phyloP scores from a whole-genome alignment of 2,329 filamentous ascomycete species.

The Lizonia empirigonia region DNA sequence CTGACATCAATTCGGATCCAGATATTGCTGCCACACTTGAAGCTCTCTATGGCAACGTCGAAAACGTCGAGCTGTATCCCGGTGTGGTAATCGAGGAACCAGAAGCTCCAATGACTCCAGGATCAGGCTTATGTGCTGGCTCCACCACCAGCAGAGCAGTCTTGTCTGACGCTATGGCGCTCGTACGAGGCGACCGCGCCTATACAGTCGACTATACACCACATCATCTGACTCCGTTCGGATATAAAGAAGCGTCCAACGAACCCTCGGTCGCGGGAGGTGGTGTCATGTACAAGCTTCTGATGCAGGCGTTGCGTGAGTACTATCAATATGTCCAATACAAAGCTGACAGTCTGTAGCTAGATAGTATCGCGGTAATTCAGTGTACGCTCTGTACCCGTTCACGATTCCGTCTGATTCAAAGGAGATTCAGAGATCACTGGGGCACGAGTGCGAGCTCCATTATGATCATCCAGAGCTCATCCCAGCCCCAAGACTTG shows the following conservation, averaged over 20 bases:
- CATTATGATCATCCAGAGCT: too few relatives aligned
- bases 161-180: slow-evolving; percentile 72
- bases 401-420: too few relatives aligned
- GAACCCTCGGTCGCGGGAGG: slow-evolving; percentile 72
- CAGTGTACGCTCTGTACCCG: slow-evolving; percentile 80
- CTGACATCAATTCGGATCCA: slow-evolving; percentile 71
- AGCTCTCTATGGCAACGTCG: slow-evolving; percentile 58
- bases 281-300: slow-evolving; percentile 66
- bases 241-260: slow-evolving; percentile 66
- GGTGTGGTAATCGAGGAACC: slow-evolving; percentile 74
- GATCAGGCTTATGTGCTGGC: slow-evolving; percentile 73
- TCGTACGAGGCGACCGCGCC: slow-evolving; percentile 74
- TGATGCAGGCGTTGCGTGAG: slow-evolving; percentile 69
- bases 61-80: slow-evolving; percentile 68
- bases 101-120: slow-evolving; percentile 67
- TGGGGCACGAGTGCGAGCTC: too few relatives aligned
- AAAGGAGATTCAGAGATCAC: too few relatives aligned
- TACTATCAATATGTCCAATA: background rate
- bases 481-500: too few relatives aligned
- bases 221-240: slow-evolving; percentile 72
- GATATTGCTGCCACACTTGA: slow-evolving; percentile 51
- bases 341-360: slow-evolving; percentile 36
- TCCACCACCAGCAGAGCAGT: slow-evolving; percentile 76
- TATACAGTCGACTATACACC: slow-evolving; percentile 72
- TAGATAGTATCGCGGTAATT: slow-evolving; percentile 74